A percentile compares a stretch with the other conserved stretches of the same genome.
phyloP scores from a whole-genome alignment of 1,284 basidiomycete genomes.

The Somion occarium region DNA sequence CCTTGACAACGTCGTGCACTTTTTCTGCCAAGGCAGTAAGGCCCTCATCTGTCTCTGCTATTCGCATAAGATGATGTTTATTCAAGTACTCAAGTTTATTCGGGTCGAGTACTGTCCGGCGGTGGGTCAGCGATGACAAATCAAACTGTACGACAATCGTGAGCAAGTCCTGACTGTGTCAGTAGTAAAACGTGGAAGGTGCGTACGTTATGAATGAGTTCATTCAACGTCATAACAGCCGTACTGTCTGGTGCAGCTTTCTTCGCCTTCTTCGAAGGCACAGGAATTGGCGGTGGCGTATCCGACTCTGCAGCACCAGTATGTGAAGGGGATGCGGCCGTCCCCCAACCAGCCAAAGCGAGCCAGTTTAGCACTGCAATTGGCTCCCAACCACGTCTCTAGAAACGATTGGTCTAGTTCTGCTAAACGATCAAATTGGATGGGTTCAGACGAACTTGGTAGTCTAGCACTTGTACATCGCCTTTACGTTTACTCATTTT shows the following conservation, averaged over 20 bases:
- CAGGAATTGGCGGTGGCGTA: not conserved
- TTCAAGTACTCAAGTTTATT: conserved; percentile 75
- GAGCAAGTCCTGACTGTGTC: not conserved
- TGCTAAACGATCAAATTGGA: too few relatives aligned
- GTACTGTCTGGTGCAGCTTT: conserved; percentile 58
- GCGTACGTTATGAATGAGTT: conserved; percentile 59
- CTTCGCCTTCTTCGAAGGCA: conserved; percentile 6
- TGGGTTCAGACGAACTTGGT: conserved; percentile 52
- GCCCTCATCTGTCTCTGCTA: conserved; percentile 37
- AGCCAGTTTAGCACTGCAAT: conserved; percentile 91
- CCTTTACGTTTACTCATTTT: conserved; percentile 96
- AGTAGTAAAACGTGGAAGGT: not conserved
- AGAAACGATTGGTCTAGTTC: too few relatives aligned
- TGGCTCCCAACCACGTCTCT: conserved; percentile 85
- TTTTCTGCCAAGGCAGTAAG: conserved; percentile 43
- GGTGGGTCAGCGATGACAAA: conserved; percentile 65
- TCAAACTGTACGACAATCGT: conserved; percentile 50
- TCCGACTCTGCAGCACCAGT: not conserved
- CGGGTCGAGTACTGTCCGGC: conserved; percentile 68
- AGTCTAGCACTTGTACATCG: conserved; percentile 84
- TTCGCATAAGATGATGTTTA: conserved; percentile 64
- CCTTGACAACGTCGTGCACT: conserved; percentile 43
- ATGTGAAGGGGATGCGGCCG: not conserved
- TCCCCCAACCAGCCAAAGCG: conserved; percentile 88
- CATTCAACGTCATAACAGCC: conserved; percentile 55